Base-by-base conservation (phyloP, 768 basidiomycete species). In the Phylloporus sp. region DNA sequence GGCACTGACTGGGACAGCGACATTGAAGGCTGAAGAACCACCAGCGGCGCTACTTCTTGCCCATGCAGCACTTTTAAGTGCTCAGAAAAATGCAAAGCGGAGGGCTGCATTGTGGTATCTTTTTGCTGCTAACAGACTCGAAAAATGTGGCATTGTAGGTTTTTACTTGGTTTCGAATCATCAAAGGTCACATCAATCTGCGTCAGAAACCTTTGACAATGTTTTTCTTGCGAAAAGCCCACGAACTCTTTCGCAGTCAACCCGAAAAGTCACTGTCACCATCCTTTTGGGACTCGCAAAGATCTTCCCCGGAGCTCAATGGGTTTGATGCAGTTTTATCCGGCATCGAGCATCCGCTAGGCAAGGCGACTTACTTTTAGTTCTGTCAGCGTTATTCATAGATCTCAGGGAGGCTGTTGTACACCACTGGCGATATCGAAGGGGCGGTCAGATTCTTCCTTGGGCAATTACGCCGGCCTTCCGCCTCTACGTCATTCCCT, bases 121-220 rank as follows among this genome's bases (percentile, higher is more conserved):
- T 15, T 73, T 78, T 47, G 86, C 91, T 39, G 91, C 90, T 1
- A 87, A 80, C 51, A 73, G 82, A 52, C 70, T 93, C 27, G 91
- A 93, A 65, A 92, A 88, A 70, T 86, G 84, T 58, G 91, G 91
- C 20, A 84, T 91, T 57, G 90, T 93, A 55, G 57, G 89, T 76
- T 22, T 28, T 42, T 54, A n/a, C 41, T 45, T 45, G 29, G 43
- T 52, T 51, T 49, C 42, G 52, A 27, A 13, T 31, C 20, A 24
- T 29, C 31, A 34, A 45, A 29, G 40, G 34, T 58, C 18, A 49
- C 16, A 54, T 32, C 2, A 47, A 36, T 18, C 45, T 39, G 12
- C 38, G 42, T 51, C 38, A 93, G 90, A 93, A 90, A 87, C 84
- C 88, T 0, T 63, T 93, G 49, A 91, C 91, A 2, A 85, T 89